phyloP scores from a whole-genome alignment of 2,329 filamentous ascomycete genomes.

The Aspergillus melleus region DNA sequence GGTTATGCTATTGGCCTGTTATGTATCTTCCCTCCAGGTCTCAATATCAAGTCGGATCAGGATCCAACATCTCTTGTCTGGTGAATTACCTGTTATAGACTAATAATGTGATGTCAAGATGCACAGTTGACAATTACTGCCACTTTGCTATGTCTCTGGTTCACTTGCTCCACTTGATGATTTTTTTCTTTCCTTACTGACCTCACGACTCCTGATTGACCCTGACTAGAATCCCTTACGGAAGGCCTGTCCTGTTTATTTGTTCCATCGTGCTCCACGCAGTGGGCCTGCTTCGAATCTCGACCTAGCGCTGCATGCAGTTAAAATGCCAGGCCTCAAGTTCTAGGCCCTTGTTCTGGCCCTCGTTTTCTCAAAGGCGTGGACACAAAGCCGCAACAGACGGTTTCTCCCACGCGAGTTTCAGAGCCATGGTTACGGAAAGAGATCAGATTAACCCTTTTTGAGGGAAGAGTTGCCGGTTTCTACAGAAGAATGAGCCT shows the following conservation, averaged over 20 bases:
- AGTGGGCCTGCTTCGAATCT: background rate
- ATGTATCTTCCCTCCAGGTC: conserved; percentile 8
- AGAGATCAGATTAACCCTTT: background rate
- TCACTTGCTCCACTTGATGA: background rate
- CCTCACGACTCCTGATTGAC: background rate
- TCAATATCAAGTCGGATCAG: conserved; percentile 3
- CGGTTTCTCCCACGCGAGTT: background rate
- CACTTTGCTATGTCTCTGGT: background rate
- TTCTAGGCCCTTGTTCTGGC: background rate
- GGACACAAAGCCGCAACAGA: background rate
- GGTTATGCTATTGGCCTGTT: background rate
- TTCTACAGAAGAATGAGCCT: background rate
- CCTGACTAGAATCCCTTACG: background rate
- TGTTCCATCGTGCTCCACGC: background rate
- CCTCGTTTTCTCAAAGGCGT: background rate
- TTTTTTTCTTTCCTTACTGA: background rate
- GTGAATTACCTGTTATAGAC: conserved; percentile 1
- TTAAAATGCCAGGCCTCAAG: background rate
- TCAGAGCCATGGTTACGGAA: background rate
- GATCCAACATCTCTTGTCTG: background rate
- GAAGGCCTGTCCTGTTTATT: background rate
- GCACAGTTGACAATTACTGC: background rate
- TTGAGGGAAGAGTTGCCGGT: background rate
- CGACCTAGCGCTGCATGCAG: background rate
- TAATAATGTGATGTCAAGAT: conserved; percentile 5